These are phyloP conservation scores for Plasmodium gallinaceum DNA, from an alignment of 169 alveolate species.

Conservation along the genomic window DNA sequence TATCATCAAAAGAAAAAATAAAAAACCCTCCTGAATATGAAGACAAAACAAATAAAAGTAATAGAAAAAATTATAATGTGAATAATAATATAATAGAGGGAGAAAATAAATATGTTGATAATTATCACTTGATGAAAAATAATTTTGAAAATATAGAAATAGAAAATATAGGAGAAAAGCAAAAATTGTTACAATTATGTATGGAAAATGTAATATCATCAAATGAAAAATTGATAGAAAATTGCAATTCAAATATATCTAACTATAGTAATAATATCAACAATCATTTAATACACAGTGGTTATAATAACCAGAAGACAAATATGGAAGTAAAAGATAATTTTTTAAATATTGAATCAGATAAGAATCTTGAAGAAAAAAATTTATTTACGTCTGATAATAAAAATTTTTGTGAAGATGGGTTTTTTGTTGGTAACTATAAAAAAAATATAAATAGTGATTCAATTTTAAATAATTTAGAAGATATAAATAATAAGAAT, in stretches of 20 bases:
- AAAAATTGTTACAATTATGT: neutral
- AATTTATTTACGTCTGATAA: neutral
- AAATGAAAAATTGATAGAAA: neutral
- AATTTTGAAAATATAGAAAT: conserved; percentile 1
- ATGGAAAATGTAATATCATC: neutral
- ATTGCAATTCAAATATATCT: neutral
- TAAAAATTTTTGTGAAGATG: neutral
- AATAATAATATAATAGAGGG: neutral
- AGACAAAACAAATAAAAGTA: neutral
- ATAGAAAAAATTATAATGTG: neutral
- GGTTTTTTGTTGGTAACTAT: neutral
- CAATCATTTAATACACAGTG: neutral
- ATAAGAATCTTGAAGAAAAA: neutral
- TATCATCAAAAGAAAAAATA: neutral
- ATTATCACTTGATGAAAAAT: neutral
- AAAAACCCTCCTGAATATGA: neutral
- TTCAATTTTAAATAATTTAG: neutral
- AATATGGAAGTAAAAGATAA: neutral
- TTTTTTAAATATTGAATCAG: neutral
- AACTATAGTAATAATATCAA: neutral
- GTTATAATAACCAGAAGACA: neutral
- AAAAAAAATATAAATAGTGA: neutral
- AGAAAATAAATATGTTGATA: neutral
- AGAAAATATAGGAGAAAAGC: neutral
- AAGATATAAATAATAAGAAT: neutral